These are phyloP conservation scores for Penicillium olsonii DNA, from an alignment of 2,329 filamentous ascomycete genomes.

Conservation along the genomic window DNA sequence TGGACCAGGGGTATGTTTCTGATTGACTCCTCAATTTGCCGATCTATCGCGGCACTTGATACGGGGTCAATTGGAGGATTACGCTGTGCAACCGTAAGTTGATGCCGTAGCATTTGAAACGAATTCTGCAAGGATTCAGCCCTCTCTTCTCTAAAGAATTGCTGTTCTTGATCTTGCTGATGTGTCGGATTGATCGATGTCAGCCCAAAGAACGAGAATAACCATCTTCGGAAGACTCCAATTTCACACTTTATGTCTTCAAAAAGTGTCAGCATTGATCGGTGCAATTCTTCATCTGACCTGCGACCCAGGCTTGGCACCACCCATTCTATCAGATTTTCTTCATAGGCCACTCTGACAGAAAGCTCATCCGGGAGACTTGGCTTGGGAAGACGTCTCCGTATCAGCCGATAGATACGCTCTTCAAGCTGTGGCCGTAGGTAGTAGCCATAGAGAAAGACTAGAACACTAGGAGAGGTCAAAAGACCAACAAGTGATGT, in stretches of 20 bases:
- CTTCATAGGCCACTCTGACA: constrained; percentile 44
- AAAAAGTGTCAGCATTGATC: constrained; percentile 36
- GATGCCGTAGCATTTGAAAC: constrained; percentile 34
- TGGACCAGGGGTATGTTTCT: constrained; percentile 11
- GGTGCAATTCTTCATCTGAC: constrained; percentile 42
- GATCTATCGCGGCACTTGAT: constrained; percentile 12
- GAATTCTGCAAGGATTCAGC: constrained; percentile 32
- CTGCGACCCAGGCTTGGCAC: constrained; percentile 42
- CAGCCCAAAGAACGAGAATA: constrained; percentile 34
- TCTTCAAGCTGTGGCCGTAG: constrained; percentile 41
- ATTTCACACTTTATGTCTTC: constrained; percentile 44
- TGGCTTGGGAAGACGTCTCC: constrained; percentile 45
- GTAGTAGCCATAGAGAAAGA: constrained; percentile 38
- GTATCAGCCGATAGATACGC: constrained; percentile 42
- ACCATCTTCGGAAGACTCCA: constrained; percentile 31
- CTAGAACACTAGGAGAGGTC: constrained; percentile 38
- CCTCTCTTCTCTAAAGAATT: constrained; percentile 23
- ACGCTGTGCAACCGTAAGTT: constrained; percentile 25
- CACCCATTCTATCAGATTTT: constrained; percentile 47
- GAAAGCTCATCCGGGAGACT: constrained; percentile 43
- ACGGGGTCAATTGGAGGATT: constrained; percentile 12
- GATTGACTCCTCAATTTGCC: constrained; percentile 13
- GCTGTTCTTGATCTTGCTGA: constrained; percentile 14
- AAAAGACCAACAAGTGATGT: constrained; percentile 29
- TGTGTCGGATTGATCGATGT: constrained; percentile 17